Percentiles rank a stretch among this genome's conserved stretches.
phyloP scores from a whole-genome alignment of 768 basidiomycete species.

The Kwoniella mangroviensis region DNA sequence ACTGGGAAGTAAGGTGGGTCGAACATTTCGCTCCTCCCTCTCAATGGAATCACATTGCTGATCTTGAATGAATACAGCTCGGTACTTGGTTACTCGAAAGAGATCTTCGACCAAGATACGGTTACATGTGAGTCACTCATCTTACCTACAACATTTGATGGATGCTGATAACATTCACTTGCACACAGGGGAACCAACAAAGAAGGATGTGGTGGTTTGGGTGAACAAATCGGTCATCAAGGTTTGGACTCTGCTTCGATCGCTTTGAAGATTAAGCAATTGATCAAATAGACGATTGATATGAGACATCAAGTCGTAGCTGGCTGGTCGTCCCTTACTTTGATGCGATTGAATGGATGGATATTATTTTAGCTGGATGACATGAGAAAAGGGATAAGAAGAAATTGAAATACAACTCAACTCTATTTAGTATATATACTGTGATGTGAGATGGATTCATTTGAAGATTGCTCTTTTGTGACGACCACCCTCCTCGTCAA shows the following conservation, averaged over 20 bases:
- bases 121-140: slow-evolving; percentile 64
- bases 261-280: slow-evolving; percentile 32
- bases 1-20: slow-evolving; percentile 31
- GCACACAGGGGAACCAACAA: slow-evolving; percentile 29
- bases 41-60: background rate
- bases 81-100: slow-evolving; percentile 88
- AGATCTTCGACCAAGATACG: slow-evolving; percentile 75
- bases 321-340: background rate
- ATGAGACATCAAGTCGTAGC: background rate
- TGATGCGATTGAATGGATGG: background rate
- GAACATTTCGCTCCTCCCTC: background rate
- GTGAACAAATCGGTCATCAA: slow-evolving; percentile 79
- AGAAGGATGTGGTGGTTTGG: slow-evolving; percentile 69
- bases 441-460: too few species aligned
- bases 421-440: background rate
- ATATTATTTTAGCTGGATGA: background rate
- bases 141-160: background rate
- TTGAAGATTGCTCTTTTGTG: too few species aligned
- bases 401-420: background rate
- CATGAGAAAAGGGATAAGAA: background rate
- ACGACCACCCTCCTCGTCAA: too few species aligned
- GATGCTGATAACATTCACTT: background rate
- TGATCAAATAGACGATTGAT: slow-evolving; percentile 26
- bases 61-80: slow-evolving; percentile 58
- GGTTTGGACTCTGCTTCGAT: slow-evolving; percentile 71